phyloP scores from a whole-genome alignment of 169 alveolate species.

The Plasmodium adleri region DNA sequence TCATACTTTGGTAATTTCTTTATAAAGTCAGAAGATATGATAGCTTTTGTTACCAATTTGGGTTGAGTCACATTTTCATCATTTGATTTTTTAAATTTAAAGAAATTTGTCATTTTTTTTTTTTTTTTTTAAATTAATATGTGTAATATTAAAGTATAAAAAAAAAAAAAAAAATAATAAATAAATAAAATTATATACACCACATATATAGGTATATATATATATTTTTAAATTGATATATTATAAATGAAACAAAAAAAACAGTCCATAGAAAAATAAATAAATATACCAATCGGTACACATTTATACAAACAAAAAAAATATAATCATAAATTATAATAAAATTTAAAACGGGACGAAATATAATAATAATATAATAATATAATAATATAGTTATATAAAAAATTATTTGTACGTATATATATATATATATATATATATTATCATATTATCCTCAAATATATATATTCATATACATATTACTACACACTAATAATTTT shows the following conservation, averaged over 20 bases:
- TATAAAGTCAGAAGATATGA: conserved; percentile 65
- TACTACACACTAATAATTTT: no score
- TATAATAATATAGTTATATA: not conserved
- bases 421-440: not conserved
- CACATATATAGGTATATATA: not conserved
- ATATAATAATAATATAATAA: not conserved
- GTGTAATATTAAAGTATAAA: not conserved
- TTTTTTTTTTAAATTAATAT: not conserved
- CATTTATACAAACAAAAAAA: not conserved
- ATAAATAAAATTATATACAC: not conserved
- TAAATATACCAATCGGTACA: no score
- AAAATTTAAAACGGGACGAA: not conserved
- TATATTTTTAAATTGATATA: not conserved
- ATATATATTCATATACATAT: no score
- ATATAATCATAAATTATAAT: not conserved
- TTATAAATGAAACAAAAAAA: conserved; percentile 6
- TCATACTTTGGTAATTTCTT: conserved; percentile 74
- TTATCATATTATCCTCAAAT: not conserved
- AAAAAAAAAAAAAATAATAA: not conserved
- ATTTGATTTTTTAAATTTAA: conserved; percentile 53
- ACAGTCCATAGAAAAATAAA: not conserved
- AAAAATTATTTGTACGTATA: not conserved
- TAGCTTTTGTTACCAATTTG: conserved; percentile 70
- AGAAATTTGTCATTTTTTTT: conserved; percentile 55
- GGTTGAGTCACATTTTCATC: conserved; percentile 73